Percentiles rank a stretch among this genome's conserved stretches.
These are phyloP conservation scores for Iberis amara DNA, from an alignment of 441 rosid genomes.

Conservation along the genomic window DNA sequence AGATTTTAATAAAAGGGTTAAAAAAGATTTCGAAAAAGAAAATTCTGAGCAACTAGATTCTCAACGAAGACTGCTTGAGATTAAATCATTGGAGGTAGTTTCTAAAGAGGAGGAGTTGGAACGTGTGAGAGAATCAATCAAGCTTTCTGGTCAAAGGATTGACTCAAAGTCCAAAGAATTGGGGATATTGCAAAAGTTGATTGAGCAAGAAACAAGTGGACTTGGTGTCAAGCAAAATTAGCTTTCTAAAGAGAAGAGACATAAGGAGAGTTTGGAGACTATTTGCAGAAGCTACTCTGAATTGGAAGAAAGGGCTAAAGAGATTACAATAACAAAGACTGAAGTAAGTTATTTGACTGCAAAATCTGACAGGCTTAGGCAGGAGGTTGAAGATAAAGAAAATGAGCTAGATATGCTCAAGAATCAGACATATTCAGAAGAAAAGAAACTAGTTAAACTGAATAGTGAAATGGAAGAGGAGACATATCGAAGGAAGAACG, in stretches of 20 bases:
- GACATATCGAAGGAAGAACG: background rate
- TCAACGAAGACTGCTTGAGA: background rate
- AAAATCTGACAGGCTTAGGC: conserved; percentile 12
- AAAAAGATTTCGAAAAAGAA: conserved; percentile 3
- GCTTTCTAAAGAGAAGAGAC: conserved; percentile 5
- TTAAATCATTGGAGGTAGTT: conserved; percentile 1
- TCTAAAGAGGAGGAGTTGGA: no score
- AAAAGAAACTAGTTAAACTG: no score
- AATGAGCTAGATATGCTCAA: no score
- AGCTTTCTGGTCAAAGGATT: background rate
- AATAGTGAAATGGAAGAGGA: no score
- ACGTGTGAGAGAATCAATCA: conserved; percentile 12
- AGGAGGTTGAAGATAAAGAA: conserved; percentile 14
- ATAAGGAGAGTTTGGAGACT: background rate
- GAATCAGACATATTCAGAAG: conserved; percentile 9
- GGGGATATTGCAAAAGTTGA: conserved; percentile 1
- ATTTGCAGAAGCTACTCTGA: conserved; percentile 23
- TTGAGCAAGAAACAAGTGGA: conserved; percentile 11
- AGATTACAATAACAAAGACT: conserved; percentile 14
- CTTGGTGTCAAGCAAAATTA: conserved; percentile 8
- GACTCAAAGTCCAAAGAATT: conserved; percentile 15
- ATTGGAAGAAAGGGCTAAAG: conserved; percentile 18
- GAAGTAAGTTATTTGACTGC: background rate
- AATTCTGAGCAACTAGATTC: conserved; percentile 2
- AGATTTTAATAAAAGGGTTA: conserved; percentile 3